These are phyloP conservation scores for Fusarium subglutinans DNA, from an alignment of 2,329 filamentous ascomycete genomes.

Conservation along the genomic window DNA sequence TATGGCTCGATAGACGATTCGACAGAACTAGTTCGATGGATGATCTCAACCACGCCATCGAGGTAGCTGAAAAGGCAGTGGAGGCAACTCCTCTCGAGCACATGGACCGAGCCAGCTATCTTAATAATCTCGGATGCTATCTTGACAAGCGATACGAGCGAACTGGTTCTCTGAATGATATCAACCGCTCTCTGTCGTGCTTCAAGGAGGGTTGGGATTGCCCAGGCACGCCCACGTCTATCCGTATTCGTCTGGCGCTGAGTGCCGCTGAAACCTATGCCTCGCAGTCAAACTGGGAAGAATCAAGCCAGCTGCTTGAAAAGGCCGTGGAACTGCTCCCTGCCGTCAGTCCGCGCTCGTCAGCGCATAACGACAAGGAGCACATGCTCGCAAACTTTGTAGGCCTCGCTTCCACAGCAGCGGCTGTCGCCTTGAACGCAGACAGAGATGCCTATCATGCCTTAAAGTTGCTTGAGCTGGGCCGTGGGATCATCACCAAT, in stretches of 20 bases:
- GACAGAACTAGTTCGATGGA: not conserved
- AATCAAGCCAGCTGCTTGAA: not conserved
- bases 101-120: not conserved
- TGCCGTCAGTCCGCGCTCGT: not conserved
- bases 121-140: not conserved
- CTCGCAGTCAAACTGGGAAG: not conserved
- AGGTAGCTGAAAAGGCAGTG: not conserved
- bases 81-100: not conserved
- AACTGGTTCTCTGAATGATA: fast-evolving
- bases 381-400: not conserved
- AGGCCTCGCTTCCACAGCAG: not conserved
- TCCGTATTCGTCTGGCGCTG: not conserved
- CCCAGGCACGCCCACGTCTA: not conserved
- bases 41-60: not conserved
- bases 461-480: not conserved
- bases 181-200: not conserved
- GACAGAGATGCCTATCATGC: not conserved
- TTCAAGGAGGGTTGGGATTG: not conserved
- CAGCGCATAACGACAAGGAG: not conserved
- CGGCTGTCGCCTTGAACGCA: not conserved
- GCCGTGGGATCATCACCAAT: not conserved
- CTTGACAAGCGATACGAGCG: not conserved
- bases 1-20: not conserved
- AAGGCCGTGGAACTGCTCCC: not conserved
- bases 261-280: not conserved